Evolutionary conservation across 257 asterid genomes (phyloP).

Genomic region (Lantana camara): DNA sequence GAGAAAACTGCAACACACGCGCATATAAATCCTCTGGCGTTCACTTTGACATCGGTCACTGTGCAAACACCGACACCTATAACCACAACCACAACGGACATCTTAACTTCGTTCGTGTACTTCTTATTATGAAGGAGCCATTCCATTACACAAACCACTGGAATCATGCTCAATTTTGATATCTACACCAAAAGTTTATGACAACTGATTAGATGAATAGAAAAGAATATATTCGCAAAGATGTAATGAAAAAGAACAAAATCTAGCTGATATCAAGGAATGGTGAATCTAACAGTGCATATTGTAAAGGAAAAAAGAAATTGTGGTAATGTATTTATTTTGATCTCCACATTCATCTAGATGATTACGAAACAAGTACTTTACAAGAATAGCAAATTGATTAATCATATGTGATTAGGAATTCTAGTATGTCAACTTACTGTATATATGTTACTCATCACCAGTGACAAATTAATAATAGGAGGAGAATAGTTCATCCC

Average conservation of each 20-base stretch:
- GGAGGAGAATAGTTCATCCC: too few relatives aligned
- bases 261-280: neutral
- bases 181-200: conserved; percentile 55
- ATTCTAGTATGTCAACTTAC: neutral
- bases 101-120: conserved; percentile 79
- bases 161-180: conserved; percentile 98
- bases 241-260: conserved; percentile 3
- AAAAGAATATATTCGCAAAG: conserved; percentile 8
- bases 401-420: neutral
- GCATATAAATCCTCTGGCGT: conserved; percentile 79
- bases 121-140: conserved; percentile 90
- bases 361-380: neutral
- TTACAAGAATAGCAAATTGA: neutral
- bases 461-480: too few relatives aligned
- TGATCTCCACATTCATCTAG: neutral
- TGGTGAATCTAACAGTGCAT: neutral
- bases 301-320: neutral
- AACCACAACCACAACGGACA: conserved; percentile 86
- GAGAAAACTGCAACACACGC: conserved; percentile 92
- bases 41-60: conserved; percentile 92
- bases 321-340: neutral
- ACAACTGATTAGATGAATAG: conserved; percentile 29
- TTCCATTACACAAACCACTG: conserved; percentile 93
- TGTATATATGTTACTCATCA: neutral
- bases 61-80: conserved; percentile 99